Evolutionary conservation across 2,329 filamentous ascomycete species (phyloP).

Genomic region (Hypomyces rosellus): DNA sequence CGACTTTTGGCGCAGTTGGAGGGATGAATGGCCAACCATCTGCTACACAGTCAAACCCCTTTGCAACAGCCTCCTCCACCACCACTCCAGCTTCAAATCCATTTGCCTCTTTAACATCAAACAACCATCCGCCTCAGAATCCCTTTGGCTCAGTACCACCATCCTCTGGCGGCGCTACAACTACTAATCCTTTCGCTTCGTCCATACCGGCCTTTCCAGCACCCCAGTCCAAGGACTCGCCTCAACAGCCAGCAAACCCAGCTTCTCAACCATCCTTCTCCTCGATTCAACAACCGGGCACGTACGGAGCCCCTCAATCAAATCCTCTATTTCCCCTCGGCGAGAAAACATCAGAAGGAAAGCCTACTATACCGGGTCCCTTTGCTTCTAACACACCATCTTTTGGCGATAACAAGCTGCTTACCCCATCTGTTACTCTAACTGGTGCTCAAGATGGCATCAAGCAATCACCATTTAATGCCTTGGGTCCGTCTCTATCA

Average conservation of each 20-base stretch:
- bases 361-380: slow-evolving; percentile 1
- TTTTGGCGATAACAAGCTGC: neutral
- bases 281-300: slow-evolving; percentile 7
- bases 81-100: slow-evolving; percentile 1
- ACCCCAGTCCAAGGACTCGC: slow-evolving; percentile 1
- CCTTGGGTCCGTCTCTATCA: slow-evolving; percentile 13
- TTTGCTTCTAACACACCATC: neutral
- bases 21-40: slow-evolving; percentile 1
- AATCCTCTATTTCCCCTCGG: neutral
- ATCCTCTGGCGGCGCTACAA: neutral
- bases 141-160: slow-evolving; percentile 5
- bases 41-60: slow-evolving; percentile 9
- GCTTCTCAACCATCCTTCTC: slow-evolving; percentile 14
- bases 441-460: neutral
- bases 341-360: slow-evolving; percentile 1
- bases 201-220: neutral
- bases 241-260: slow-evolving; percentile 8
- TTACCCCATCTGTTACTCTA: neutral
- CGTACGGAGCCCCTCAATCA: slow-evolving; percentile 12
- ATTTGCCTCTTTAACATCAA: slow-evolving; percentile 1
- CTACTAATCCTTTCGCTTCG: slow-evolving; percentile 8
- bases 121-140: neutral
- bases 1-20: slow-evolving; percentile 2
- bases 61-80: slow-evolving; percentile 4
- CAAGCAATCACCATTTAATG: slow-evolving; percentile 8